Evolutionary conservation across 1,139 yeast species (phyloP), one percentile per base, ranked within the genome.

Genomic region (Taphrina wiesneri): DNA sequence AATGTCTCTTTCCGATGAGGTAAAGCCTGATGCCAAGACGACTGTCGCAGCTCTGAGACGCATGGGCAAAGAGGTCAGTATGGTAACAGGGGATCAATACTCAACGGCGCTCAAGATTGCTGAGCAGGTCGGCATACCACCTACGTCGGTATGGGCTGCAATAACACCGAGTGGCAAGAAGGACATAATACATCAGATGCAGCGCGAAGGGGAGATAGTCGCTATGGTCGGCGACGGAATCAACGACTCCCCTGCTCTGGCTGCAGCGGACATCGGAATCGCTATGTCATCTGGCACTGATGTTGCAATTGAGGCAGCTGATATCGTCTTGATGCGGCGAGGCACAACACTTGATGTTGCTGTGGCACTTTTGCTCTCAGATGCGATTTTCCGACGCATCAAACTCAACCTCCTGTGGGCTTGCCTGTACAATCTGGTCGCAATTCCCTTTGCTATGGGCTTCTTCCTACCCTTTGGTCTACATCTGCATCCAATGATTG

Each of bases 381-480:
- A 81, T 43, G 80, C 81, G 32, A 89, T 98, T 0, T 87, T 91
- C 75, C 74, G 76, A 41, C 83, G 95, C 67, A 89, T 95, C 73
- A 90, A 89, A 74, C 71, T 86, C 74, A 95, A 95, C 74, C 85
- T 93, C 68, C 74, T 90, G 56, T 87, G 97, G 87, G 97, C 99
- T 0, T 82, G 88, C 13, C 77, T 91, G 47, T 95, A 95, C 77
- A 95, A 95, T 73, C 68, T 89, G 52, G 76, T 89, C 46, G 91
- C 93, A 97, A 82, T 95, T 51, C 99, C 99, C 1, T 84, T 93
- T 74, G 97, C 99, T 0, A 92, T 93, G 97, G 98, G 98, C 1
- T 79, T 87, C 19, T 76, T 87, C 66, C 80, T 92, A 56, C 97
- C 96, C 1, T 86, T 88, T 75, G 90, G 90, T 30, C 76, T 90